These are phyloP conservation scores for Pneumocystis canis DNA, from an alignment of 1,139 yeast species.

Conservation along the genomic window DNA sequence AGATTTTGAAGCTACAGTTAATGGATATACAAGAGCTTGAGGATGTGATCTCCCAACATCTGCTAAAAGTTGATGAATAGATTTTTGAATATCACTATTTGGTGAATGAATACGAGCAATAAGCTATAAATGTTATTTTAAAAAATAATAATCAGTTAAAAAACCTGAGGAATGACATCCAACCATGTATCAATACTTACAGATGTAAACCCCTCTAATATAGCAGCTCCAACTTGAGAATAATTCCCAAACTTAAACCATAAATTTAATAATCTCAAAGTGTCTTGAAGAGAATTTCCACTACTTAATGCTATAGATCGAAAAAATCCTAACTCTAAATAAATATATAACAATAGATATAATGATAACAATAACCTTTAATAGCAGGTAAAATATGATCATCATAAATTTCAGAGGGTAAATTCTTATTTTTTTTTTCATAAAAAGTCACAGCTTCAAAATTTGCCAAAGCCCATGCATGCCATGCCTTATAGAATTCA, in stretches of 20 bases:
- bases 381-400: conserved; percentile 16
- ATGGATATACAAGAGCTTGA: conserved; percentile 87
- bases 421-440: conserved; percentile 21
- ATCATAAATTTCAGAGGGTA: conserved; percentile 18
- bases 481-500: conserved; percentile 98
- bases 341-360: not conserved
- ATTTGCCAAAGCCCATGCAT: conserved; percentile 96
- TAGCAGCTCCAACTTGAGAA: conserved; percentile 79
- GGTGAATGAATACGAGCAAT: conserved; percentile 96
- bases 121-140: conserved; percentile 23
- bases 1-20: conserved; percentile 90
- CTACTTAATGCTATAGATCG: conserved; percentile 81
- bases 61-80: conserved; percentile 64
- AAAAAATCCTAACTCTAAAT: conserved; percentile 63
- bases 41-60: conserved; percentile 93
- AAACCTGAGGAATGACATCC: conserved; percentile 72
- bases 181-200: conserved; percentile 88
- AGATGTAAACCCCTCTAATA: conserved; percentile 81
- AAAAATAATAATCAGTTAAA: not conserved
- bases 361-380: conserved; percentile 4
- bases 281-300: conserved; percentile 82
- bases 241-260: conserved; percentile 96
- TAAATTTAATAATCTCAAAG: conserved; percentile 69
- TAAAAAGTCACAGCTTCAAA: conserved; percentile 75
- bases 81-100: conserved; percentile 64